A percentile compares a stretch with the other conserved stretches of the same genome.
Conservation (phyloP, 2,329 filamentous ascomycete genomes). For the Trichophaea hybrida region DNA sequence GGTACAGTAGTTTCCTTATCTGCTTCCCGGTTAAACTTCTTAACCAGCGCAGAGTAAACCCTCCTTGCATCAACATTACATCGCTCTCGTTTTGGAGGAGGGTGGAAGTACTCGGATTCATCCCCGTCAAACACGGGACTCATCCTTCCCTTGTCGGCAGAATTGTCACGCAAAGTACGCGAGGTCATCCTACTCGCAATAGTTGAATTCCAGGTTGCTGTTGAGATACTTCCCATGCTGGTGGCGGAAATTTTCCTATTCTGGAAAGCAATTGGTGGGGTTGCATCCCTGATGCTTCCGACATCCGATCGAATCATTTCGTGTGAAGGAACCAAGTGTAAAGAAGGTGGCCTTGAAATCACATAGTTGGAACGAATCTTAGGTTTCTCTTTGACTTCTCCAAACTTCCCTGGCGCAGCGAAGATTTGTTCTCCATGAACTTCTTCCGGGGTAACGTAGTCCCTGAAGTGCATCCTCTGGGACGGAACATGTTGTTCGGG, state of each 20-base stretch:
- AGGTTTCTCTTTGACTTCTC: neutral
- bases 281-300: slow-evolving; percentile 16
- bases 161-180: neutral
- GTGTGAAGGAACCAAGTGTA: slow-evolving; percentile 18
- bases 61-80: slow-evolving; percentile 15
- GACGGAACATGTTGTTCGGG: slow-evolving; percentile 20
- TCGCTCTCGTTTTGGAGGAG: slow-evolving; percentile 4
- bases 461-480: slow-evolving; percentile 16
- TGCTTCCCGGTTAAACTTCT: slow-evolving; percentile 9
- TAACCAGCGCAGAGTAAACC: slow-evolving; percentile 22
- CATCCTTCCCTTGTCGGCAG: neutral
- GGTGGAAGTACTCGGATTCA: slow-evolving; percentile 12
- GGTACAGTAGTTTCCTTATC: too few relatives aligned
- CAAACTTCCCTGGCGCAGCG: neutral
- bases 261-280: neutral
- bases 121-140: neutral
- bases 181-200: neutral
- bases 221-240: slow-evolving; percentile 1
- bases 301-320: slow-evolving; percentile 19
- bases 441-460: slow-evolving; percentile 13
- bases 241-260: neutral
- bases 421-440: neutral
- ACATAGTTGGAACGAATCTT: slow-evolving; percentile 7
- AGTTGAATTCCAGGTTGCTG: slow-evolving; percentile 3
- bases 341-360: slow-evolving; percentile 15